Evolutionary conservation across 192 early-diverging fungal genomes (phyloP).

Genomic region (Paraglomus brasilianum): DNA sequence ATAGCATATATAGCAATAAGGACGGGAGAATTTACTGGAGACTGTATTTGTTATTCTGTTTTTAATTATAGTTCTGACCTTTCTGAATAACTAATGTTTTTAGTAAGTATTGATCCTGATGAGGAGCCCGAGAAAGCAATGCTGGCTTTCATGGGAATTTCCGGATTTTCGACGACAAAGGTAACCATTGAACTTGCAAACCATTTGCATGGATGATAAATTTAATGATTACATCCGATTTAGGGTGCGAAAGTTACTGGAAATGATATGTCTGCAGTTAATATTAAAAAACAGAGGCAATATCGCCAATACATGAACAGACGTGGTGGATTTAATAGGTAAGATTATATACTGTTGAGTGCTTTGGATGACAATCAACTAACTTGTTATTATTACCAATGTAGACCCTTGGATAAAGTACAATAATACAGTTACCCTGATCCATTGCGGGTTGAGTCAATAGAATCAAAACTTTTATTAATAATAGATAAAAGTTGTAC

Average conservation of each 20-base stretch:
- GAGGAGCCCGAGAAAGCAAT: conserved; percentile 72
- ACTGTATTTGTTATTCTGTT: too few relatives aligned
- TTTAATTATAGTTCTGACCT: too few relatives aligned
- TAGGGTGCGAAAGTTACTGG: conserved; percentile 77
- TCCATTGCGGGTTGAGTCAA: too few relatives aligned
- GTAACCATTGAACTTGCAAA: conserved; percentile 36
- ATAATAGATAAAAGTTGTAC: too few relatives aligned
- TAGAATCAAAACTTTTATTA: too few relatives aligned
- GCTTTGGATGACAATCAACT: not conserved
- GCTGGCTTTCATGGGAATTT: conserved; percentile 86
- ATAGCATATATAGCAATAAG: too few relatives aligned
- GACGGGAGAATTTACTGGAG: too few relatives aligned
- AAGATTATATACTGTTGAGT: conserved; percentile 25
- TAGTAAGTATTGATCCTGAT: conserved; percentile 41
- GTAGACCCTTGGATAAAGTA: conserved; percentile 27
- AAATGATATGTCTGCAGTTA: conserved; percentile 68
- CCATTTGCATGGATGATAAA: not conserved
- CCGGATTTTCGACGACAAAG: conserved; percentile 84
- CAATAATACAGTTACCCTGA: not conserved
- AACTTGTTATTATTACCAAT: not conserved
- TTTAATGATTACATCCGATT: not conserved
- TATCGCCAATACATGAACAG: conserved; percentile 96
- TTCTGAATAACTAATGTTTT: conserved; percentile 16
- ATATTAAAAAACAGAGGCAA: conserved; percentile 81
- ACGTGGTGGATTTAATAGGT: conserved; percentile 83